Base-by-base conservation (phyloP, 2,329 filamentous ascomycete species). In the Chaetomiaceae sp. region DNA sequence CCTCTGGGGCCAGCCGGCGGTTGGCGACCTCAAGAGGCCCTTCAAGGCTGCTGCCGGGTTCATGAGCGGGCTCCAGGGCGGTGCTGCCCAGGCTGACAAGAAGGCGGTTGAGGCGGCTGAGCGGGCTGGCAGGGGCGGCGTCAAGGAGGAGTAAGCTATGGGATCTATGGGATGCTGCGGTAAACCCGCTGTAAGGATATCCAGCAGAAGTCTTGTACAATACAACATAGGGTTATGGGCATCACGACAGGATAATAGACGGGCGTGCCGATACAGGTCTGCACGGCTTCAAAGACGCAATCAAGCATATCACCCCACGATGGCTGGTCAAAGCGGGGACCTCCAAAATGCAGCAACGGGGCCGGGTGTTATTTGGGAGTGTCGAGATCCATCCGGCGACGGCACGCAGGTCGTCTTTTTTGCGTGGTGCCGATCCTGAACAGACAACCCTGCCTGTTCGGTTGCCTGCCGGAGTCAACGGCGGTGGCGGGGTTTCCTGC, bases 1-100 rank as follows among this genome's bases (percentile, higher is more conserved):
- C 74, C 62, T 99, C 58, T 87, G 91, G 58, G 91, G 91, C 65
- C 77, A 93, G 71, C 82, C 92, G 34, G 92, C 93, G 35, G 81
- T 77, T 51, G 93, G 92, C 48, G 93, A 99, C 59, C 81, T 99
- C 62, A 93, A 95, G 82, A 82, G 93, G 55, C 93, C 93, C 58
- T 99, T 95, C 86, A 99, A 97, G 85, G 79, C 83, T 44, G 72
- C 79, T 54, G 85, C 80, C 55, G 90, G 91, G 47, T 80, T 97
- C 69, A 90, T 95, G 86, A 82, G 82, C 61, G 83, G 84, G 55
- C 81, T 91, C 69, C 80, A 85, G 71, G 80, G 81, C 58, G 81
- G 81, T 25, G 79, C 86, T 61, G 81, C 87, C 60, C 90, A 95
- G 79, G 95, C 87, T 68, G 93, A 99, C 71, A 89, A 92, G 80